Percentiles rank a stretch among this genome's conserved stretches.
These are phyloP conservation scores for Isatis tinctoria DNA, from an alignment of 345 rosid genomes.

Conservation along the genomic window DNA sequence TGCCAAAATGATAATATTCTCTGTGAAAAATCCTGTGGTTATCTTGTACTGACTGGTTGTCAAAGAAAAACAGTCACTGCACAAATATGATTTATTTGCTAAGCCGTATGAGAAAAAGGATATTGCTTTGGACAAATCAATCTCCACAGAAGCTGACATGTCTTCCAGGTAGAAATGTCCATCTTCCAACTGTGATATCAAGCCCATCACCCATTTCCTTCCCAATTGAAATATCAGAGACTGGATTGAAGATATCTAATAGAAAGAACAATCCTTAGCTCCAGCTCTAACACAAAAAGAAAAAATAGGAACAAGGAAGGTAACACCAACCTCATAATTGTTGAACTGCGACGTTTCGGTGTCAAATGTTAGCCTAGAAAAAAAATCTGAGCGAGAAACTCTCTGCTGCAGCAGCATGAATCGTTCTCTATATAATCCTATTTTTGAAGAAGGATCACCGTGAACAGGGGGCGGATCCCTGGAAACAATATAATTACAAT, in stretches of 20 bases:
- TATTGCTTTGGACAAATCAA: constrained; percentile 86
- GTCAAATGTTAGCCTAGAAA: constrained; percentile 75
- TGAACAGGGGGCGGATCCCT: no score
- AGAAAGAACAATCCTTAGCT: background rate
- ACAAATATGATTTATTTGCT: background rate
- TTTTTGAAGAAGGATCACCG: constrained; percentile 75
- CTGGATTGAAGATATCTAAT: constrained; percentile 79
- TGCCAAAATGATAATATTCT: constrained; percentile 88
- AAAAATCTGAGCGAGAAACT: constrained; percentile 73
- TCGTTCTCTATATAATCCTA: constrained; percentile 66
- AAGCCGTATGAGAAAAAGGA: constrained; percentile 53
- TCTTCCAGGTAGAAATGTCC: constrained; percentile 94
- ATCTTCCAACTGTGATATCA: constrained; percentile 95
- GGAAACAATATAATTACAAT: no score
- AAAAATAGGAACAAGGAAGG: no score
- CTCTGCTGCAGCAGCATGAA: constrained; percentile 72
- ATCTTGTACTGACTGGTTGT: constrained; percentile 66
- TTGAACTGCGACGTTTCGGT: constrained; percentile 51
- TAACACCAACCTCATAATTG: constrained; percentile 67
- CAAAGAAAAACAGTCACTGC: constrained; percentile 49
- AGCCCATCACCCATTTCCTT: constrained; percentile 92
- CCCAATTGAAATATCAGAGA: constrained; percentile 70
- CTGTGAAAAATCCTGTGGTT: constrained; percentile 86
- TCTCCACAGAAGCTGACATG: constrained; percentile 88
- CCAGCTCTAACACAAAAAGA: no score